A percentile compares a stretch with the other conserved stretches of the same genome.
Evolutionary conservation across 371 early-diverging fungal genomes (phyloP).

Genomic region (Dipsacomyces acuminosporus): DNA sequence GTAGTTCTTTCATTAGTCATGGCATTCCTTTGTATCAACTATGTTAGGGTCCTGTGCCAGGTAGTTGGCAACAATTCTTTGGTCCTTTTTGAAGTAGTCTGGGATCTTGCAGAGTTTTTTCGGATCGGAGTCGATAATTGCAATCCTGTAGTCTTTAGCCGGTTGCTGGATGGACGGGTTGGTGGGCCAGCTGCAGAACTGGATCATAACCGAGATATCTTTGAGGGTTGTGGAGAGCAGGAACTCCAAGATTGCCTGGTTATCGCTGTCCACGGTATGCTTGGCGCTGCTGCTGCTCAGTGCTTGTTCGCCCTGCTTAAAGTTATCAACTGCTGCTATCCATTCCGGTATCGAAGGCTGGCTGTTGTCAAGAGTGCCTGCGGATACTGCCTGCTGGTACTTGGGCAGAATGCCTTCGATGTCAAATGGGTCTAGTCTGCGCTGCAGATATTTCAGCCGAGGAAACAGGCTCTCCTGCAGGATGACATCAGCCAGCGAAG

Average conservation of each 20-base stretch:
- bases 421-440: constrained; percentile 20
- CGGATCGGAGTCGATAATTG: constrained; percentile 36
- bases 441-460: constrained; percentile 15
- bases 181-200: constrained; percentile 16
- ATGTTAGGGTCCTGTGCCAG: constrained; percentile 4
- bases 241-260: constrained; percentile 39
- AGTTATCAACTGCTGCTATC: constrained; percentile 10
- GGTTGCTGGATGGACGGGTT: not conserved
- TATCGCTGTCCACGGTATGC: not conserved
- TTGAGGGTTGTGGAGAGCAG: constrained; percentile 42
- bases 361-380: constrained; percentile 6
- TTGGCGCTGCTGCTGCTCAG: not conserved
- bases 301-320: not conserved
- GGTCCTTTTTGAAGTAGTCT: constrained; percentile 15
- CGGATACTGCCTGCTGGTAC: constrained; percentile 17
- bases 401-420: constrained; percentile 33
- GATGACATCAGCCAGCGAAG: constrained; percentile 12
- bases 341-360: constrained; percentile 28
- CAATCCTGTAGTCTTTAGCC: constrained; percentile 11
- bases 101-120: constrained; percentile 38
- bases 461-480: constrained; percentile 18
- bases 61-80: constrained; percentile 14
- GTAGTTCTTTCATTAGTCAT: not conserved
- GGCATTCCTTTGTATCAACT: not conserved
- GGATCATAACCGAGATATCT: constrained; percentile 41